Percentiles rank a stretch among this genome's conserved stretches.
Evolutionary conservation across 2,329 filamentous ascomycete species (phyloP).

Genomic region (Thielaviopsis punctulata): DNA sequence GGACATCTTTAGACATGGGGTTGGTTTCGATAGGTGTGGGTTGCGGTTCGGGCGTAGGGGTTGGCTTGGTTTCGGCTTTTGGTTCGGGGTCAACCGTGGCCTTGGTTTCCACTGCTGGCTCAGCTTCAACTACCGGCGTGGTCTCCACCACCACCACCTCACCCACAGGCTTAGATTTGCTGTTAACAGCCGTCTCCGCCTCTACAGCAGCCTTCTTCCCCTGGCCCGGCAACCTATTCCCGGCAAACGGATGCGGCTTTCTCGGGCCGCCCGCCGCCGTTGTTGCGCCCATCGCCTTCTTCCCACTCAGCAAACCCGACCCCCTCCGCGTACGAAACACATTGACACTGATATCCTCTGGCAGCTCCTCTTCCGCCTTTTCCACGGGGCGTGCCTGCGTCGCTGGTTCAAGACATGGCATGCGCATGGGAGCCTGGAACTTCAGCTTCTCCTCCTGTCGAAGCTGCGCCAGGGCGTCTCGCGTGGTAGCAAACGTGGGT

Average conservation of each 20-base stretch:
- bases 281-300: neutral
- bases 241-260: conserved; percentile 11
- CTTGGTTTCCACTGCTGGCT: neutral
- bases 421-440: conserved; percentile 7
- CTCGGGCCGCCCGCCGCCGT: neutral
- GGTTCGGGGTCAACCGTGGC: neutral
- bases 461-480: conserved; percentile 6
- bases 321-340: conserved; percentile 9
- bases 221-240: conserved; percentile 9
- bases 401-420: conserved; percentile 9
- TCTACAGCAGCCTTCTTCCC: neutral
- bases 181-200: neutral
- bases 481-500: neutral
- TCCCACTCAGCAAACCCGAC: neutral
- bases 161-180: neutral
- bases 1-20: too few species aligned
- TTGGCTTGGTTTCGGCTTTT: too few species aligned
- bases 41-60: neutral
- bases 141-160: conserved; percentile 21
- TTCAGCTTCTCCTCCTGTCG: conserved; percentile 8
- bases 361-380: neutral
- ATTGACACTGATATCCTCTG: conserved; percentile 7
- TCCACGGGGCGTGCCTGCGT: neutral
- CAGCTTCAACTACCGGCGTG: conserved; percentile 15
- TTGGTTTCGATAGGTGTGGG: too few species aligned